These are phyloP conservation scores for Globisporangium paroecandrum DNA, from an alignment of 352 stramenopile species.

Conservation along the genomic window DNA sequence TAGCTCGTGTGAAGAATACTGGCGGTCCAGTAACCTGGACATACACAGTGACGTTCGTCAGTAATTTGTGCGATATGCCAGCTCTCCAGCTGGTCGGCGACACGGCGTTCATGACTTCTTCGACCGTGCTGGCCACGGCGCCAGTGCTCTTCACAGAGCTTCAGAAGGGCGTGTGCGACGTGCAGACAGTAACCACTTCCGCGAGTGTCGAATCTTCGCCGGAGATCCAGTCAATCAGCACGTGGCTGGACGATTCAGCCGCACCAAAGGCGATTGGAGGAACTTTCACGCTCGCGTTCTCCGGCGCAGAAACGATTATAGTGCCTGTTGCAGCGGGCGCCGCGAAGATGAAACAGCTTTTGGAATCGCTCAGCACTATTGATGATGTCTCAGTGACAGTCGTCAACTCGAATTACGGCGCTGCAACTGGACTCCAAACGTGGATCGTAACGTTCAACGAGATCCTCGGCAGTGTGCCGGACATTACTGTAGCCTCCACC, in stretches of 20 bases:
- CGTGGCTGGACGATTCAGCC: constrained; percentile 54
- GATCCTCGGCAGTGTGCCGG: constrained; percentile 87
- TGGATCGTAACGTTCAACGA: constrained; percentile 92
- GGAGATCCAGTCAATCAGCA: constrained; percentile 87
- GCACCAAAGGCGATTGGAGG: constrained; percentile 39
- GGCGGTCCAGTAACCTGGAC: constrained; percentile 36
- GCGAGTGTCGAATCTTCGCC: constrained; percentile 86
- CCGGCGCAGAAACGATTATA: constrained; percentile 38
- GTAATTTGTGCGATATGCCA: constrained; percentile 81
- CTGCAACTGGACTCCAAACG: constrained; percentile 41
- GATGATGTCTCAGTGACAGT: constrained; percentile 67
- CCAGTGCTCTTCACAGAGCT: constrained; percentile 54
- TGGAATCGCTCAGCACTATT: constrained; percentile 77
- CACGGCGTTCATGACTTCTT: constrained; percentile 36
- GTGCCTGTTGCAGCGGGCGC: constrained; percentile 37
- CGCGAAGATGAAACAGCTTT: constrained; percentile 43
- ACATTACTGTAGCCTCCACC: constrained; percentile 67
- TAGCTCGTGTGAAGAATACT: constrained; percentile 43
- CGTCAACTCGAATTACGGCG: constrained; percentile 46
- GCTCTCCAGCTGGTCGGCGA: constrained; percentile 56
- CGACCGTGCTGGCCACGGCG: constrained; percentile 30
- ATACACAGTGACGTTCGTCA: constrained; percentile 86
- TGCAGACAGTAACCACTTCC: constrained; percentile 92
- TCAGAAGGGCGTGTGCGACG: constrained; percentile 89
- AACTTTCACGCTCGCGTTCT: constrained; percentile 65